Evolutionary conservation across 208 protist species (phyloP), one percentile per base, ranked within the genome.

Genomic region (Leishmania amazonensis): DNA sequence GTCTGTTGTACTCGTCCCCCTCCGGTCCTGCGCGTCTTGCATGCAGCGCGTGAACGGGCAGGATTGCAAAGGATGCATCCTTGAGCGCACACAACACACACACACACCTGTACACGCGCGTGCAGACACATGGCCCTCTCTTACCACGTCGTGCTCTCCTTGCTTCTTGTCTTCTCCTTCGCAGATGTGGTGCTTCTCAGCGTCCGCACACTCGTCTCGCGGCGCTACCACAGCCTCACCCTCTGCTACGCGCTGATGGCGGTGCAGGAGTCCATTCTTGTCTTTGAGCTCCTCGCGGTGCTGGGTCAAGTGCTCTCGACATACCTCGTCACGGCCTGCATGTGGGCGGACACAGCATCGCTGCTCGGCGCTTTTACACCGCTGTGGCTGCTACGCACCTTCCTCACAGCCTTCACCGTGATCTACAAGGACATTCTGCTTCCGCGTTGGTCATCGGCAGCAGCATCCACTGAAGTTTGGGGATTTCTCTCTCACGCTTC

Each of bases 371-470:
- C 77, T 6, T 84, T 88, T 6, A 45, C 74, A 0, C 84, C 85
- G 1, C 38, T 92, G 17, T 91, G 84, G 87, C 2, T 94, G 60
- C 19, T 90, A 24, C 79, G 85, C 5, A 31, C 78, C 40, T 87
- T 91, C 58, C 78, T 94, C 35, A 85, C 85, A 3, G 85, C 85
- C 77, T 89, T 92, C 45, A 78, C 91, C 13, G 85, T 81, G 57
- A 58, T 94, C 21, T 94, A 92, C 75, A 87, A 85, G 64, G 73
- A 90, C 60, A 68, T 89, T 31, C 54, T 94, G 11, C 77, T 88
- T 11, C 78, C 75, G 17, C 85, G 78, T 8, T 72, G 65, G 70
- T 62, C 75, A 15, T 35, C 75, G 19, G 68, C 84, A 60, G 38
- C 64, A 47, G 38, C 21, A 42, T 45, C 42, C 8, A 13, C 49